phyloP scores from a whole-genome alignment of 1,139 yeast genomes.

The Pneumocystis sp. region DNA sequence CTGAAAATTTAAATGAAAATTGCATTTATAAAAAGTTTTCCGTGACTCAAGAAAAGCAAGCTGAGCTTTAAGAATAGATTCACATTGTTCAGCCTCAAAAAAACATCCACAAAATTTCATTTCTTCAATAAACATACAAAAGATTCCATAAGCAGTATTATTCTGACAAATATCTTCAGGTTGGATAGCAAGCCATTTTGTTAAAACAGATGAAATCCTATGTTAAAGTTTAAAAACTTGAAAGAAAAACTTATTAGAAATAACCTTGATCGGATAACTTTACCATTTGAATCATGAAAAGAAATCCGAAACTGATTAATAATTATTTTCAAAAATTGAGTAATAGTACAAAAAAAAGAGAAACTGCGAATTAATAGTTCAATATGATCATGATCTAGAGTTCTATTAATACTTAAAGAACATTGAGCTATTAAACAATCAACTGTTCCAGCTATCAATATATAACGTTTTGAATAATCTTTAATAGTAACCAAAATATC shows the following conservation, averaged over 20 bases:
- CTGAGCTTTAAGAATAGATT: background rate
- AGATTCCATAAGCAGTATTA: background rate
- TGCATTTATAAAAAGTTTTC: background rate
- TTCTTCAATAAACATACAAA: background rate
- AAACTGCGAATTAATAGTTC: background rate
- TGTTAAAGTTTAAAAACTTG: background rate
- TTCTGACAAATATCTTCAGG: background rate
- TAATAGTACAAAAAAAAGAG: conserved; percentile 1
- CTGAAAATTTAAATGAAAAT: background rate
- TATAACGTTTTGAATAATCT: background rate
- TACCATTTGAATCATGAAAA: background rate
- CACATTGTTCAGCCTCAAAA: background rate
- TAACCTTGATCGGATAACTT: background rate
- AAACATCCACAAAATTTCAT: background rate
- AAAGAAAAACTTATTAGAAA: background rate
- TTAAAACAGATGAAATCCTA: background rate
- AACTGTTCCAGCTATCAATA: background rate
- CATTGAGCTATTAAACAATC: background rate
- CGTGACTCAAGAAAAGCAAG: background rate
- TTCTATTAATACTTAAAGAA: background rate
- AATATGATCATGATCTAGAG: background rate
- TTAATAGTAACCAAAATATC: background rate
- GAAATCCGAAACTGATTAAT: background rate
- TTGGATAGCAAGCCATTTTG: background rate
- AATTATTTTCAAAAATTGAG: background rate